Evolutionary conservation across 169 alveolate species (phyloP).

Genomic region (Plasmodium fragile): DNA sequence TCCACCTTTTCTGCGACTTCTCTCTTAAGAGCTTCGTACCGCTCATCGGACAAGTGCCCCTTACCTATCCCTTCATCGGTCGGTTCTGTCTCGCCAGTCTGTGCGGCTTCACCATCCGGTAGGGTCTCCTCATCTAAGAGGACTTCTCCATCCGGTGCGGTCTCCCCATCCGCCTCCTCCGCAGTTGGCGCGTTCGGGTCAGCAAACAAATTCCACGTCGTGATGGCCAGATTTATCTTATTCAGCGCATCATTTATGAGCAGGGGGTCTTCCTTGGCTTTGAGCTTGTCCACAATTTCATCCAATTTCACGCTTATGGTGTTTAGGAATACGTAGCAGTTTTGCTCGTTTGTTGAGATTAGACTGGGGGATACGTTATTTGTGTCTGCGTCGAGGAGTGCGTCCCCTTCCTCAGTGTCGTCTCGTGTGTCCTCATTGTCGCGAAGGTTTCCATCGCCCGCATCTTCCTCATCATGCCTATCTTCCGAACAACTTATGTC

Average conservation of each 20-base stretch:
- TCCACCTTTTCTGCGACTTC: conserved; percentile 39
- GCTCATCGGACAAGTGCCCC: not conserved
- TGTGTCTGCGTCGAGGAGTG: conserved; percentile 2
- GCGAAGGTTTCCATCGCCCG: not conserved
- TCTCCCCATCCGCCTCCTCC: not conserved
- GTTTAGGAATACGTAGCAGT: conserved; percentile 3
- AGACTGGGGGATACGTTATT: not conserved
- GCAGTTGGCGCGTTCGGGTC: conserved; percentile 1
- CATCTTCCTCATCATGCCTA: not conserved
- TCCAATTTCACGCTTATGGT: conserved; percentile 6
- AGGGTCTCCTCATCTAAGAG: not conserved
- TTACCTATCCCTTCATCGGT: not conserved
- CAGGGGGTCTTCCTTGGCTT: conserved; percentile 33
- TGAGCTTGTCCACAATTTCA: conserved; percentile 23
- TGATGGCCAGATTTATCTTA: conserved; percentile 38
- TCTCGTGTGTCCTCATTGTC: not conserved
- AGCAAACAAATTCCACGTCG: conserved; percentile 50
- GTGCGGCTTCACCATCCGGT: not conserved
- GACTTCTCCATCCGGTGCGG: not conserved
- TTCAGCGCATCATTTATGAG: conserved; percentile 30
- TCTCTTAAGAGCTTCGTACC: conserved; percentile 9
- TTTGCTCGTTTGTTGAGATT: not conserved
- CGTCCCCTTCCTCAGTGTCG: not conserved
- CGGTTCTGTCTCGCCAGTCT: not conserved
- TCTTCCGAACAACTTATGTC: not conserved